phyloP scores from a whole-genome alignment of 73 alveolate genomes.

The Tetrahymena borealis region DNA sequence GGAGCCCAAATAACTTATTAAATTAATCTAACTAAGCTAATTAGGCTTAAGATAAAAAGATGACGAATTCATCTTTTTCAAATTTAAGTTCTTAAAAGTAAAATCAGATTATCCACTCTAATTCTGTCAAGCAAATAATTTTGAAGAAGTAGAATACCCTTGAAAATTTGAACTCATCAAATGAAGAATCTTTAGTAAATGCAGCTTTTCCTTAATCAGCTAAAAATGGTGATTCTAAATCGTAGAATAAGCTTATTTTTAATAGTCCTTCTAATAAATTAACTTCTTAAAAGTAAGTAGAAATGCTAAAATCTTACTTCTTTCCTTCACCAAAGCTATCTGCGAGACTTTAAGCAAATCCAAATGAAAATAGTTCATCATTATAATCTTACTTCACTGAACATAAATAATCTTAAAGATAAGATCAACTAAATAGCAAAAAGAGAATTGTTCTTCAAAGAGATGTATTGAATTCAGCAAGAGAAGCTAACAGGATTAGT shows the following conservation, averaged over 20 bases:
- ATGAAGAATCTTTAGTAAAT: not conserved
- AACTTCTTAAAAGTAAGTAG: not conserved
- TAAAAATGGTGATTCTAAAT: not conserved
- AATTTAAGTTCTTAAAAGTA: not conserved
- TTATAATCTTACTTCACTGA: too few relatives aligned
- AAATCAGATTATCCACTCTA: not conserved
- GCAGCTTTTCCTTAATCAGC: not conserved
- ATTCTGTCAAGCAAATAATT: not conserved
- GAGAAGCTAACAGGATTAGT: not conserved
- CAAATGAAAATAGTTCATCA: too few relatives aligned
- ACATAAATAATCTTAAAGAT: too few relatives aligned
- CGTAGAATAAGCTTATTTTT: not conserved
- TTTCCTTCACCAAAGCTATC: too few relatives aligned
- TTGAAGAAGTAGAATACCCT: not conserved
- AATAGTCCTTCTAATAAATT: not conserved
- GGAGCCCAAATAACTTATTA: too few relatives aligned
- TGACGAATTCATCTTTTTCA: too few relatives aligned
- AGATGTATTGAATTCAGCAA: too few relatives aligned
- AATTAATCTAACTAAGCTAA: too few relatives aligned
- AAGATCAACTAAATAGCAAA: too few relatives aligned
- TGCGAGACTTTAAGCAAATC: too few relatives aligned
- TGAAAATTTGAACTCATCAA: not conserved
- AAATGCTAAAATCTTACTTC: not conserved
- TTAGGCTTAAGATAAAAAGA: too few relatives aligned
- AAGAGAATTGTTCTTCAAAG: too few relatives aligned